Evolutionary conservation across 768 basidiomycete species (phyloP).

Genomic region (Paxillus involutus): DNA sequence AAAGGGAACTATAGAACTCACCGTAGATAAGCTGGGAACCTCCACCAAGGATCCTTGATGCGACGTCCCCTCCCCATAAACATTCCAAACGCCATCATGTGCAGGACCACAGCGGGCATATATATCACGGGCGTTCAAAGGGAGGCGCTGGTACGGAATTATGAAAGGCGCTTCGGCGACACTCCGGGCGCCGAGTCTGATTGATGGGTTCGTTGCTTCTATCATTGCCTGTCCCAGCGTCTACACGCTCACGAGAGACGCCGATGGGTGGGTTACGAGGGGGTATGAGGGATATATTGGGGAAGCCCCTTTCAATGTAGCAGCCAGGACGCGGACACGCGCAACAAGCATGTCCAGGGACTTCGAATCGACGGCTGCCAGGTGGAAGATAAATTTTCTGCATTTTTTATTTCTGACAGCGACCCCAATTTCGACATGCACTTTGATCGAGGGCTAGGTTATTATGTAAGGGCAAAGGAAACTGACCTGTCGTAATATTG

Average conservation of each 20-base stretch:
- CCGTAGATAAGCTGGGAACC: not conserved
- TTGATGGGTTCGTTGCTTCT: not conserved
- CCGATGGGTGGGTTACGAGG: not conserved
- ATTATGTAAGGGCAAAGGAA: too few relatives aligned
- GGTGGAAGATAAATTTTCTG: too few relatives aligned
- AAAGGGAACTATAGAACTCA: not conserved
- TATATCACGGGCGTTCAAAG: not conserved
- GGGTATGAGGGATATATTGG: not conserved
- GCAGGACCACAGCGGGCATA: not conserved
- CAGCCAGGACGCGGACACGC: not conserved
- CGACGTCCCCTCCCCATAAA: not conserved
- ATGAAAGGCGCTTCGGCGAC: not conserved
- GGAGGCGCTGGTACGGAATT: not conserved
- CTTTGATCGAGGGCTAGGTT: too few relatives aligned
- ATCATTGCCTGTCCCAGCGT: not conserved
- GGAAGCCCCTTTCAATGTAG: not conserved
- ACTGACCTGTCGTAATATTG: too few relatives aligned
- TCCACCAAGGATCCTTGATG: not conserved
- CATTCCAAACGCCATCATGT: not conserved
- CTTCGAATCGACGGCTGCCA: too few relatives aligned
- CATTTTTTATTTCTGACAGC: too few relatives aligned
- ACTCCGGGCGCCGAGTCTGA: not conserved
- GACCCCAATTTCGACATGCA: not conserved
- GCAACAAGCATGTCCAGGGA: not conserved
- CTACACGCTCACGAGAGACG: not conserved